Percentiles rank a stretch among this genome's conserved stretches.
These are phyloP conservation scores for Leptographium wingfieldii DNA, from an alignment of 2,329 filamentous ascomycete species.

Conservation along the genomic window DNA sequence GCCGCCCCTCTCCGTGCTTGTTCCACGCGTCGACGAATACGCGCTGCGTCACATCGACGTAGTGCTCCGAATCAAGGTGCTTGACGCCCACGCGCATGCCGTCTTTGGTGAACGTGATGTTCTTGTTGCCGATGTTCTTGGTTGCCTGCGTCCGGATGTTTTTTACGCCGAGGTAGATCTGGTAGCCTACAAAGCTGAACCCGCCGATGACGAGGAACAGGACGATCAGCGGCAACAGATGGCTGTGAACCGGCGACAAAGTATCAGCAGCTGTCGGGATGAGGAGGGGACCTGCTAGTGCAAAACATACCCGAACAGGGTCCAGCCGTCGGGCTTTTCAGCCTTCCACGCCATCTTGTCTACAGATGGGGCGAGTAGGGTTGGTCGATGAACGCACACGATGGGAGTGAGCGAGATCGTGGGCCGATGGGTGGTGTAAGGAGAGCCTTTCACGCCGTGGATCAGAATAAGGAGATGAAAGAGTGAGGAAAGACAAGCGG, in stretches of 20 bases:
- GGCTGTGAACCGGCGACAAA: conserved; percentile 24
- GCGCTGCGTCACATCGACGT: conserved; percentile 61
- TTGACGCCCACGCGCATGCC: conserved; percentile 61
- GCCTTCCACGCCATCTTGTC: not conserved
- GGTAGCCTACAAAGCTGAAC: conserved; percentile 55
- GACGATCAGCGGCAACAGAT: conserved; percentile 55
- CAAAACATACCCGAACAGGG: not conserved
- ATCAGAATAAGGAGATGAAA: not conserved
- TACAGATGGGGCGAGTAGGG: not conserved
- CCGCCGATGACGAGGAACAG: conserved; percentile 44
- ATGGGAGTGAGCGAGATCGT: not conserved
- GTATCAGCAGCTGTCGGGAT: conserved; percentile 9
- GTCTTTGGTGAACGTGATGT: conserved; percentile 64
- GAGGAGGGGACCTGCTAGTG: not conserved
- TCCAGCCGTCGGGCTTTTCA: not conserved
- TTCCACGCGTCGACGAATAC: conserved; percentile 57
- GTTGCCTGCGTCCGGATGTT: conserved; percentile 54
- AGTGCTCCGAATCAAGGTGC: conserved; percentile 54
- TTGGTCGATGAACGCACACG: no score
- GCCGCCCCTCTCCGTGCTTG: conserved; percentile 21
- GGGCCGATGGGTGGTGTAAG: not conserved
- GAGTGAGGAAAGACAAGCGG: not conserved
- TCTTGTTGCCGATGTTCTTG: conserved; percentile 61
- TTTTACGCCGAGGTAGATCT: conserved; percentile 55
- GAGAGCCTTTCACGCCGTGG: not conserved